phyloP scores from a whole-genome alignment of 192 early-diverging fungal species.

The Backusella westeae region DNA sequence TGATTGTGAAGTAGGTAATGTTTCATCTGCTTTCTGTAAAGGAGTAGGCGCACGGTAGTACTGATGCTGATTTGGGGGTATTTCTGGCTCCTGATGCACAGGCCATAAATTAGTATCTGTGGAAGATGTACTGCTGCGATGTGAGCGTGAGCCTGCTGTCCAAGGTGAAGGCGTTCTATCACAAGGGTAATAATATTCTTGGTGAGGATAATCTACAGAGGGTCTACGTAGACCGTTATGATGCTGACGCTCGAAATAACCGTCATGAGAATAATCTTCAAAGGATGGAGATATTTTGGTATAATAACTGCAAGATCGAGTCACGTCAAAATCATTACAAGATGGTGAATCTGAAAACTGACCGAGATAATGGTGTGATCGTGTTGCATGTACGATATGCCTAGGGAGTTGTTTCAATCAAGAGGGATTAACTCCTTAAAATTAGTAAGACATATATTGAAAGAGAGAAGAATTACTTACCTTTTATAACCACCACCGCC shows the following conservation, averaged over 20 bases:
- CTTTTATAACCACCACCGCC: neutral
- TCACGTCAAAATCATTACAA: neutral
- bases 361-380: conserved; percentile 6
- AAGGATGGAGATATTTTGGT: conserved; percentile 3
- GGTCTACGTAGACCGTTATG: neutral
- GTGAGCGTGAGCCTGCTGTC: neutral
- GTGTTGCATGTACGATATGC: conserved; percentile 1
- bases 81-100: conserved; percentile 4
- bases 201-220: neutral
- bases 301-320: conserved; percentile 2
- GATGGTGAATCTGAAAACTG: conserved; percentile 1
- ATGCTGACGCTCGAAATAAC: neutral
- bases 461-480: neutral
- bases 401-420: conserved; percentile 6
- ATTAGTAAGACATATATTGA: neutral
- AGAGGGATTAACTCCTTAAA: neutral
- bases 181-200: conserved; percentile 3
- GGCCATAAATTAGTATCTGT: conserved; percentile 13
- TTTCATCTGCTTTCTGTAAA: neutral
- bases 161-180: conserved; percentile 1
- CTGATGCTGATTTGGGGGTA: neutral
- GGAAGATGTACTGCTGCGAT: conserved; percentile 6
- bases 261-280: conserved; percentile 4
- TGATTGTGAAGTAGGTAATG: conserved; percentile 7
- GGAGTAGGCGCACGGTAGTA: conserved; percentile 1